Evolutionary conservation across 768 basidiomycete genomes (phyloP).

Genomic region (Cystofilobasidium capitatum): DNA sequence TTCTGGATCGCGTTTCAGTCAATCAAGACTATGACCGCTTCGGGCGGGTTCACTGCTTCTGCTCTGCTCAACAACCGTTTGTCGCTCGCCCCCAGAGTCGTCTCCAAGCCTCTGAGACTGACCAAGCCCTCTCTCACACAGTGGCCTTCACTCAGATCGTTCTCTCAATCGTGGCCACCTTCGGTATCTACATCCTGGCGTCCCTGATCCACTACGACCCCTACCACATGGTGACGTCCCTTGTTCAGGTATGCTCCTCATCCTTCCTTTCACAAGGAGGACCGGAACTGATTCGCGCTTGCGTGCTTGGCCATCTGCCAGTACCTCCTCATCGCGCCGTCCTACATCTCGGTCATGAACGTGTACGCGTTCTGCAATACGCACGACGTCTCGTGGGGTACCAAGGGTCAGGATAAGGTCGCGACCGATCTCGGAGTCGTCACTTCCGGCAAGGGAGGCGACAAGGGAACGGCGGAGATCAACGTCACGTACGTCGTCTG

Average conservation of each 20-base stretch:
- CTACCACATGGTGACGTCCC: constrained; percentile 97
- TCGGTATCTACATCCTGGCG: constrained; percentile 76
- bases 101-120: neutral
- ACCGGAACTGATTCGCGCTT: constrained; percentile 41
- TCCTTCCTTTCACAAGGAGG: no score
- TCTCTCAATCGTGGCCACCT: constrained; percentile 71
- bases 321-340: constrained; percentile 81
- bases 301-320: constrained; percentile 34
- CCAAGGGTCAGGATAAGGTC: constrained; percentile 84
- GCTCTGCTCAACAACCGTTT: constrained; percentile 58
- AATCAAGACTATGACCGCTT: constrained; percentile 52
- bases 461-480: constrained; percentile 59
- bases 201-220: constrained; percentile 79
- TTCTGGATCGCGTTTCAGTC: constrained; percentile 77
- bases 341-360: constrained; percentile 54
- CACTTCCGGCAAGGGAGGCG: constrained; percentile 45
- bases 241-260: no score
- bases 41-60: constrained; percentile 43
- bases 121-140: constrained; percentile 9
- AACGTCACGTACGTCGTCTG: constrained; percentile 48
- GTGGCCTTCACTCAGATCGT: constrained; percentile 66
- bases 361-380: constrained; percentile 28
- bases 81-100: neutral
- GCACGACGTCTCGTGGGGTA: constrained; percentile 65
- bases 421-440: constrained; percentile 78